Evolutionary conservation across 495 filamentous ascomycete genomes (phyloP).

Genomic region (Talaromyces borbonicus): DNA sequence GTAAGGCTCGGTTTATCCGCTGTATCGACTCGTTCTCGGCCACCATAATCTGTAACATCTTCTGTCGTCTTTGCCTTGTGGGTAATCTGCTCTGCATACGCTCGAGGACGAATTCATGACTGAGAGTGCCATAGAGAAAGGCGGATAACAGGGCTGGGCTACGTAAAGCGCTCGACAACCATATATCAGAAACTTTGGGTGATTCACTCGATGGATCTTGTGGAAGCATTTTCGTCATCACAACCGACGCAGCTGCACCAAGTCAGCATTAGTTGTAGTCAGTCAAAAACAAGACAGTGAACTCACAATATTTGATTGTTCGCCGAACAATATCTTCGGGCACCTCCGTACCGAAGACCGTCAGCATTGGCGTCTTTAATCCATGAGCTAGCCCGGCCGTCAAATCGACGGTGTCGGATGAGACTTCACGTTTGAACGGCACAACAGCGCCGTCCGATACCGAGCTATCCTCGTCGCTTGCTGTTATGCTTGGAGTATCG

Average conservation of each 20-base stretch:
- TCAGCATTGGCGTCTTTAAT: conserved; percentile 1
- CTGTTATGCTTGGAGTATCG: not conserved
- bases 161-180: conserved; percentile 1
- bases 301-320: conserved; percentile 7
- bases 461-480: not conserved
- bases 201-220: not conserved
- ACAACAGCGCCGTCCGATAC: not conserved
- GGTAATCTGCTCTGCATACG: conserved; percentile 6
- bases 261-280: not conserved
- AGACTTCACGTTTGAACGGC: not conserved
- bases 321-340: conserved; percentile 6
- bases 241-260: conserved; percentile 5
- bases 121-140: conserved; percentile 8
- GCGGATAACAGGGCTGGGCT: conserved; percentile 5
- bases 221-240: conserved; percentile 7
- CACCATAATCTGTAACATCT: conserved; percentile 7
- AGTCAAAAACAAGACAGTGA: not conserved
- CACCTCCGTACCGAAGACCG: conserved; percentile 3
- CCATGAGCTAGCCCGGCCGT: not conserved
- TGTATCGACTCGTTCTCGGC: conserved; percentile 7
- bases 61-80: conserved; percentile 5
- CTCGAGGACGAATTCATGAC: conserved; percentile 7
- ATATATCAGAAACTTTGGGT: conserved; percentile 5
- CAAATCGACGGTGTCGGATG: not conserved
- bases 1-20: conserved; percentile 4